Evolutionary conservation across 1,139 yeast species (phyloP), one percentile per base, ranked within the genome.

Genomic region (Yamadazyma diospyri): DNA sequence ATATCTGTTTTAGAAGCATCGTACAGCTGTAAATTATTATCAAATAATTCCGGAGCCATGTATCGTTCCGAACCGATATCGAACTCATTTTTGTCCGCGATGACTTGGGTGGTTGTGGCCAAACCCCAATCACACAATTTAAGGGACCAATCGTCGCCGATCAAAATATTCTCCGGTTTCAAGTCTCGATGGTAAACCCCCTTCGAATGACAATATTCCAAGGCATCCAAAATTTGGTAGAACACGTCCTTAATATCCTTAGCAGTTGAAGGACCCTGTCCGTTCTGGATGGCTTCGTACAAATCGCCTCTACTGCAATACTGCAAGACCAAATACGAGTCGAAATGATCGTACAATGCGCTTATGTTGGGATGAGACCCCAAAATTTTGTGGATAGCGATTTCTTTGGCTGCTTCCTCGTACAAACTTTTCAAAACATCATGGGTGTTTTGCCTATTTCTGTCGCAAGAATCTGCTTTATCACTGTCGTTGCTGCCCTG

Each of bases 31-130:
- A 77, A 64, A 33, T 75, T 70, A 16, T 64, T 57, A 46, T 81
- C 87, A 50, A 83, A 77, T 35, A 89, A 65, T 54, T 92, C 98
- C 0, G 98, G 98, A 0, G 97, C 95, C 98, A 92, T 92, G 58
- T 92, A 92, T 40, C 97, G 70, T 57, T 89, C 97, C 31, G 92
- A 80, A 16, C 98, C 98, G 38, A 89, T 85, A 43, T 89, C 96
- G 55, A 88, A 85, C 50, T 89, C 97, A 32, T 50, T 54, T 24
- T 48, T 52, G 42, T 65, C 55, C 26, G 74, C 61, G 48, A 88
- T 80, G 28, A 61, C 61, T 33, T 64, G 62, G 19, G 71, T 64
- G 12, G 83, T 77, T 2, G 97, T 82, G 2, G 95, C 95, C 48
- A 87, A 67, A 3, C 96, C 96, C 92, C 95, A 87, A 61, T 87